Conservation (phyloP, 768 basidiomycete genomes). For the Pleurotus salmoneostramineus region DNA sequence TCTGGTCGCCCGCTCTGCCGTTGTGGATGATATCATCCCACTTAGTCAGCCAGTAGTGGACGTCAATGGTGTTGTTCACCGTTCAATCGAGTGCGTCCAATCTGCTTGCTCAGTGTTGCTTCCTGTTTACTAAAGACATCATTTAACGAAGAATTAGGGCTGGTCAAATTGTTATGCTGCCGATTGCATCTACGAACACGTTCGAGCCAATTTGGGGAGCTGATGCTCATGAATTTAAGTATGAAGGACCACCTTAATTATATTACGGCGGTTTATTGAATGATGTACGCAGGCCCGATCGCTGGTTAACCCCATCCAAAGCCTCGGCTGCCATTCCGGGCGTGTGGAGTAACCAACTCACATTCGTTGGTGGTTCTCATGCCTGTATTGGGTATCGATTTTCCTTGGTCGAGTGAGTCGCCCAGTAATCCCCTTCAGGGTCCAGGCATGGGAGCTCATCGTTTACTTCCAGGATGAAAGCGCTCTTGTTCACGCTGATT, state of each 20-base stretch:
- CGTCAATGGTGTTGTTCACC: conserved; percentile 22
- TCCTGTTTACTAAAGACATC: too few species aligned
- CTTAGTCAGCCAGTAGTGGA: conserved; percentile 30
- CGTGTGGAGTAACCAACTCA: conserved; percentile 54
- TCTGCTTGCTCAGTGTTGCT: background rate
- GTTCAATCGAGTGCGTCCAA: conserved; percentile 22
- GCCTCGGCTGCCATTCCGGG: conserved; percentile 46
- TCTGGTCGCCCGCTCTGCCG: conserved; percentile 25
- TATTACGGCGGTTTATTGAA: background rate
- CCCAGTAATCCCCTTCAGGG: background rate
- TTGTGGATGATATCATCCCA: conserved; percentile 33
- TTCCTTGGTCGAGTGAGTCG: conserved; percentile 51
- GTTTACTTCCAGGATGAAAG: conserved; percentile 26
- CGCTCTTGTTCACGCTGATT: conserved; percentile 33
- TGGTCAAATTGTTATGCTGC: conserved; percentile 21
- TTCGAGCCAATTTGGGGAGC: conserved; percentile 44
- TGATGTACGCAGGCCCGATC: conserved; percentile 46
- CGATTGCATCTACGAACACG: conserved; percentile 38
- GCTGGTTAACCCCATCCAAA: conserved; percentile 51
- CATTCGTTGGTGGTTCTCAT: conserved; percentile 62
- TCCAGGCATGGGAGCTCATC: background rate
- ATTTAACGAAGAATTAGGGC: conserved; percentile 11
- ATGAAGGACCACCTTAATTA: conserved; percentile 6
- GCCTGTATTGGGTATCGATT: conserved; percentile 70
- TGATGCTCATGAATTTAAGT: conserved; percentile 49